Evolutionary conservation across 1,284 basidiomycete genomes (phyloP).

Genomic region (Irpex lacteus): DNA sequence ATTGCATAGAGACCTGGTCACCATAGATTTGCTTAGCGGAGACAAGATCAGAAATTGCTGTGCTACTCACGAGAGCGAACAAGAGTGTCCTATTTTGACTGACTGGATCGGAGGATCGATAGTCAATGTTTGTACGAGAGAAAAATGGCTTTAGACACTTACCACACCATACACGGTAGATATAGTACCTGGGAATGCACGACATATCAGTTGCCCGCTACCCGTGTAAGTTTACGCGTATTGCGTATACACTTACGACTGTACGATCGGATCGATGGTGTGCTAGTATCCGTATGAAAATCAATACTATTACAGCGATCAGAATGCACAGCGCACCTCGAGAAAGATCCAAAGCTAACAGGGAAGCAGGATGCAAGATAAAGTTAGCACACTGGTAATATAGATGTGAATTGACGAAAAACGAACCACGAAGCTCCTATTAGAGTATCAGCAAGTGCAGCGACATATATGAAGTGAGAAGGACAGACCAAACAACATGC

Average conservation of each 20-base stretch:
- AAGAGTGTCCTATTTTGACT: not conserved
- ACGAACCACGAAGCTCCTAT: not conserved
- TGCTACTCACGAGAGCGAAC: not conserved
- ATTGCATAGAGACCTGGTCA: not conserved
- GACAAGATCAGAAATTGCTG: not conserved
- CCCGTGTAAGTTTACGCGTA: not conserved
- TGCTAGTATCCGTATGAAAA: not conserved
- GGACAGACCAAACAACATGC: not conserved
- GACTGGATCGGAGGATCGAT: not conserved
- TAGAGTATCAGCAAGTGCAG: not conserved
- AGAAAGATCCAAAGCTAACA: not conserved
- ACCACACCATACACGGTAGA: not conserved
- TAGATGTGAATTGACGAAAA: not conserved
- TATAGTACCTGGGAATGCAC: not conserved
- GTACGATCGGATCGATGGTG: not conserved
- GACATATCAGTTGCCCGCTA: not conserved
- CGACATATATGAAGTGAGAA: not conserved
- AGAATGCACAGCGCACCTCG: not conserved
- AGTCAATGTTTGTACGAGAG: not conserved
- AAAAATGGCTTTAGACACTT: not conserved
- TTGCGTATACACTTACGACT: not conserved
- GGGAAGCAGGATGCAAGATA: not conserved
- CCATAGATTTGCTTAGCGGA: not conserved
- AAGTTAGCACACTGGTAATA: not conserved
- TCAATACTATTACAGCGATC: not conserved